Evolutionary conservation across 2,329 filamentous ascomycete species (phyloP), one percentile per base, ranked within the genome.

Genomic region (Ophioceras dolichostomum): DNA sequence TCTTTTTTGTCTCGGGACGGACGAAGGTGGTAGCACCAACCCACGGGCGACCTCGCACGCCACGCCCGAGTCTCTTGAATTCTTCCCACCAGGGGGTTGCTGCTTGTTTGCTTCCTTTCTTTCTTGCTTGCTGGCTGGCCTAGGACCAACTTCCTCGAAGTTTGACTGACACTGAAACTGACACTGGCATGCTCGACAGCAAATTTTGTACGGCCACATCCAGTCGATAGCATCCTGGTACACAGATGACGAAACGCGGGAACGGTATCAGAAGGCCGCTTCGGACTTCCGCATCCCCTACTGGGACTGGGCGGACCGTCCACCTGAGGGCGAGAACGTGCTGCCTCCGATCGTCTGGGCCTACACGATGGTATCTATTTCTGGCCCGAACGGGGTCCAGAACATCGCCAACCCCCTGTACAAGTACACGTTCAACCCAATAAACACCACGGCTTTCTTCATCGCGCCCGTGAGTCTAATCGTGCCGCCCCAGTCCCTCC

Each of bases 381-480:
- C 67, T 37, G 75, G 75, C 0, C 75, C 76, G 21, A 69, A 64
- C 28, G 73, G 71, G 4, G 45, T 53, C 13, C 71, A 73, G 45
- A 56, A 52, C 2, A 79, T 81, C 29, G 55, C 64, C 2, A 82
- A 82, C 41, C 77, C 77, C 3, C 60, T 82, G 4, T 78, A 68
- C 47, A 65, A 64, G 18, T 80, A 76, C 47, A 57, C 59, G 3
- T 81, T 81, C 45, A 66, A 67, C 32, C 76, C 79, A 0, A 63
- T 79, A 13, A 69, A 77, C 39, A 29, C 36, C 5, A 54, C 60
- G 20, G 61, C 65, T 4, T 72, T 75, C 21, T 70, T 84, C 42
- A 66, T 70, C 21, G 68, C 59, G 28, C 76, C 77, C 4, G 79
- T 82, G 57, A 57, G 73, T 59, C 19, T 32, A 26, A 26, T 26